Conservation (phyloP, 257 asterid genomes). For the Solanum ossicruentum region DNA sequence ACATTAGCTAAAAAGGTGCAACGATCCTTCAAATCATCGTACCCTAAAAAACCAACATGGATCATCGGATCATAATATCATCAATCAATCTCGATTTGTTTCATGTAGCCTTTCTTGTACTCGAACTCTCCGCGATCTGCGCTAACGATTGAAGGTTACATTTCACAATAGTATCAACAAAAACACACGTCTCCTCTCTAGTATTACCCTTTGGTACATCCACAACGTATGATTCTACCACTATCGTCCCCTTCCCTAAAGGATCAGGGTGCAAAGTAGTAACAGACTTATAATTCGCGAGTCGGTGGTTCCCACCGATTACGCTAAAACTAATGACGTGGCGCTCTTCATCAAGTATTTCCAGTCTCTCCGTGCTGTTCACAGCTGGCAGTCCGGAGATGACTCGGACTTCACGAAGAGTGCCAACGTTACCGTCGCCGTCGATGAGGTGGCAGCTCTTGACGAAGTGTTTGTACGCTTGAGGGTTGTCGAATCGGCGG, state of each 20-base stretch:
- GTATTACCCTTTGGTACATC: constrained; percentile 4
- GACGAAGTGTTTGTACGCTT: constrained; percentile 5
- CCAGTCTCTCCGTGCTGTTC: constrained; percentile 4
- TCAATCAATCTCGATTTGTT: neutral
- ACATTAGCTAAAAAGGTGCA: neutral
- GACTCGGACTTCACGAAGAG: neutral
- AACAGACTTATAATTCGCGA: neutral
- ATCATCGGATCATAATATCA: neutral
- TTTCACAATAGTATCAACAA: constrained; percentile 6
- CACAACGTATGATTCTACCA: constrained; percentile 1
- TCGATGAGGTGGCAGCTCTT: constrained; percentile 1
- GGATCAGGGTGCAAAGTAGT: neutral
- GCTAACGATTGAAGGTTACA: constrained; percentile 4
- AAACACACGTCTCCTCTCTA: neutral
- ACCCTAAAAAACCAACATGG: neutral
- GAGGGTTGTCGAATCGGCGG: constrained; percentile 7
- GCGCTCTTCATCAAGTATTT: constrained; percentile 1
- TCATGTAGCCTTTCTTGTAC: neutral
- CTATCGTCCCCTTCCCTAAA: neutral
- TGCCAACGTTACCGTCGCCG: constrained; percentile 1
- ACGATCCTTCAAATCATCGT: neutral
- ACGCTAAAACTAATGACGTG: constrained; percentile 6
- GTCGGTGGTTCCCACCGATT: constrained; percentile 6
- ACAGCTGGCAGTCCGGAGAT: constrained; percentile 5
- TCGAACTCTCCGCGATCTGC: neutral